Conservation (phyloP, 2,329 filamentous ascomycete genomes). For the Tothia fuscella region DNA sequence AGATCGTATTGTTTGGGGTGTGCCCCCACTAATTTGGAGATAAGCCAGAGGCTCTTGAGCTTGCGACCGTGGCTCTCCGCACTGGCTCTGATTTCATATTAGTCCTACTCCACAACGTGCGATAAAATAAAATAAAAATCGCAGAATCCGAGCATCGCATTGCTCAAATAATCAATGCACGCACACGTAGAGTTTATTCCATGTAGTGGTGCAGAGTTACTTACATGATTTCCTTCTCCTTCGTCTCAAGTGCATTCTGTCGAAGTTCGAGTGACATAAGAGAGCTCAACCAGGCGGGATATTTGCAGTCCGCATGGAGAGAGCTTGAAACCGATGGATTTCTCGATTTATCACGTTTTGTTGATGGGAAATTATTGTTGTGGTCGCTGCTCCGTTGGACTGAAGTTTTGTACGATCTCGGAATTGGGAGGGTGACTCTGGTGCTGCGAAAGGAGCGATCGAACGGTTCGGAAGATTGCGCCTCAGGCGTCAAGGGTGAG, state of each 20-base stretch:
- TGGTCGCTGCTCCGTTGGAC: neutral
- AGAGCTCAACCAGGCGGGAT: slow-evolving; percentile 15
- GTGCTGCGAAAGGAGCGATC: no score
- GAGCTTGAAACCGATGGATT: neutral
- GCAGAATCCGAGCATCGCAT: no score
- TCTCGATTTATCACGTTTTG: neutral
- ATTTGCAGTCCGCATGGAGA: slow-evolving; percentile 10
- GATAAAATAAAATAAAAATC: neutral
- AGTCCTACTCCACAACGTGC: slow-evolving; percentile 1
- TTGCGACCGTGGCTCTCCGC: slow-evolving; percentile 81
- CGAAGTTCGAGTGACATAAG: slow-evolving; percentile 37
- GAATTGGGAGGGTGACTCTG: no score
- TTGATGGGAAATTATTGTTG: slow-evolving; percentile 8
- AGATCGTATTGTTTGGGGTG: slow-evolving; percentile 43
- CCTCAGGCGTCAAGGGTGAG: no score
- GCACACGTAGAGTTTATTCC: slow-evolving; percentile 21
- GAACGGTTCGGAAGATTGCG: no score
- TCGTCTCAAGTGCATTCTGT: slow-evolving; percentile 29
- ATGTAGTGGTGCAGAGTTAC: slow-evolving; percentile 9
- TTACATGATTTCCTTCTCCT: slow-evolving; percentile 33
- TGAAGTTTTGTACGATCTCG: no score
- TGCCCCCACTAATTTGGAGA: slow-evolving; percentile 44
- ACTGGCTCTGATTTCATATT: slow-evolving; percentile 26
- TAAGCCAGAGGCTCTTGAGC: slow-evolving; percentile 72
- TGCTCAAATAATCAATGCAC: slow-evolving; percentile 16